A percentile compares a stretch with the other conserved stretches of the same genome.
These are phyloP conservation scores for Fusarium neocosmosporiellum DNA, from an alignment of 2,329 filamentous ascomycete genomes.

Conservation along the genomic window DNA sequence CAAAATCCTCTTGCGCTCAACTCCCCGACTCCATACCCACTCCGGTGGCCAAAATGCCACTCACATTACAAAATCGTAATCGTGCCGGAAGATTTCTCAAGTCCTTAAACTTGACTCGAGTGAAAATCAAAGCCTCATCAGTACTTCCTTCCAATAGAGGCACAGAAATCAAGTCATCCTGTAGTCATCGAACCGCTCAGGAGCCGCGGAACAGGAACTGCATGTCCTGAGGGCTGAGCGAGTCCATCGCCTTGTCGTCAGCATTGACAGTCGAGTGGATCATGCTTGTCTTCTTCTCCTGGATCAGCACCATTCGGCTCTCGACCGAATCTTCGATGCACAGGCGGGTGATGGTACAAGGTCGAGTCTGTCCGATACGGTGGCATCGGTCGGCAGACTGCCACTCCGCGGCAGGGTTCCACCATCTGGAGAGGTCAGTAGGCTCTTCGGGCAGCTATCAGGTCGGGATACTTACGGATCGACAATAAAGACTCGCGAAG, in stretches of 20 bases:
- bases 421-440: conserved; percentile 76
- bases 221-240: conserved; percentile 89
- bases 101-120: background rate
- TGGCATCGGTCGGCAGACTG: conserved; percentile 95
- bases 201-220: conserved; percentile 92
- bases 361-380: conserved; percentile 93
- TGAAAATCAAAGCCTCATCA: background rate
- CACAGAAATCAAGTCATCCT: background rate
- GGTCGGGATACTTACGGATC: conserved; percentile 77
- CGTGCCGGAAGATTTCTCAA: background rate
- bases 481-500: conserved; percentile 93
- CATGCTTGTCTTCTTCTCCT: conserved; percentile 99
- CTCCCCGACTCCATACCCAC: conserved; percentile 18
- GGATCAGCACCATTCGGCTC: conserved; percentile 91
- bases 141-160: background rate
- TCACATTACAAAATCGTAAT: conserved; percentile 8
- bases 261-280: conserved; percentile 97
- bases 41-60: conserved; percentile 5
- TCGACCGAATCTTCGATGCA: conserved; percentile 98
- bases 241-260: conserved; percentile 90
- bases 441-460: background rate
- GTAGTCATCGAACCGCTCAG: conserved; percentile 41
- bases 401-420: conserved; percentile 99
- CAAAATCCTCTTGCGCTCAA: background rate
- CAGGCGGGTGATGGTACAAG: conserved; percentile 92